Evolutionary conservation across 2,329 filamentous ascomycete species (phyloP), one percentile per base, ranked within the genome.

Genomic region (Colletotrichum trifolii): DNA sequence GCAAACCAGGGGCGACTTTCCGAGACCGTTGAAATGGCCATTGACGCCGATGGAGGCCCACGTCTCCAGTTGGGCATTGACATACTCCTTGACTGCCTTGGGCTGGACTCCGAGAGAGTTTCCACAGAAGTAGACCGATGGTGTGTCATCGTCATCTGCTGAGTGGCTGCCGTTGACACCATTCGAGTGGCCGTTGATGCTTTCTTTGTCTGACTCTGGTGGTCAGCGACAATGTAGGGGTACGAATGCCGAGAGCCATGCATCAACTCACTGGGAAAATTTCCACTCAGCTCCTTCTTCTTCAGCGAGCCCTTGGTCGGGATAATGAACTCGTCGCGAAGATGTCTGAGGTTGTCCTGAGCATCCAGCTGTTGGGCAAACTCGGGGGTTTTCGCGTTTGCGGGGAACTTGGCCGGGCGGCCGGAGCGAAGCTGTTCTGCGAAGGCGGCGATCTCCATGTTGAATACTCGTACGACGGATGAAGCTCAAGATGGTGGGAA

Each of bases 1-100:
- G 34, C 89, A 85, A 2, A 85, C 83, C 8, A 94, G 79, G 2
- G 89, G 84, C 11, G 91, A 91, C 72, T 91, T 87, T 1, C 86
- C 84, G 54, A 94, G 83, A 1, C 86, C 77, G 8, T 83, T 85
- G 76, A 96, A 97, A 79, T 97, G 94, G 0, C 94, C 94, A 45
- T 91, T 89, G 25, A 97, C 94, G 15, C 91, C 94, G 69, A 96
- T 91, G 0, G 89, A 90, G 0, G 90, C 90, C 94, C 94, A 97
- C 4, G 92, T 93, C 67, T 91, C 86, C 1, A 97, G 85, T 70
- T 96, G 93, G 6, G 88, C 85, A 49, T 89, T 82, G 67, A 97
- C 79, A 67, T 92, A 89, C 13, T 84, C 79, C 15, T 85, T 82
- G 0, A 90, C 89, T 12, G 85, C 85, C 67, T 86, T 88, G 40